Evolutionary conservation across 228 moss, liverwort and hornwort species (phyloP), one percentile per base, ranked within the genome.

Genomic region (Sphagnum fallax): DNA sequence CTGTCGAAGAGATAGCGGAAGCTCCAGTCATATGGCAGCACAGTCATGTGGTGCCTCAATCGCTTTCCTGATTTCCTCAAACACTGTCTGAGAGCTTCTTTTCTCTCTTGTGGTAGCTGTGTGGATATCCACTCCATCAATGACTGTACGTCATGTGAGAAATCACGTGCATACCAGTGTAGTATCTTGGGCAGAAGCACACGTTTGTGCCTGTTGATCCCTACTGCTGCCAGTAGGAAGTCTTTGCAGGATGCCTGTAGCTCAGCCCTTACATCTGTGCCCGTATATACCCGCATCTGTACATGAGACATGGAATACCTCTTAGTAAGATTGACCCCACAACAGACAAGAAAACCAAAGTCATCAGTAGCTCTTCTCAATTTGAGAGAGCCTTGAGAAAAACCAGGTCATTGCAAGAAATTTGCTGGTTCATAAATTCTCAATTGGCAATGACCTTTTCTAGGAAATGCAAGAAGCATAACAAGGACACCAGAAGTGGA

Each of bases 141-240:
- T 63, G 96, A 93, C 67, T 80, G 78, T 1, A 86, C 92, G 74
- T 93, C 92, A 62, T 79, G 81, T 11, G 96, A 96, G 72, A 96
- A 96, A 72, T 96, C 96, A 47, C 86, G 81, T 14, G 89, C 96
- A 70, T 93, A 96, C 96, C 93, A 96, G 64, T 96, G 92, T 49
- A 93, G 72, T 9, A 93, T 82, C 78, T 96, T 93, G 9, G 96
- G 96, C 50, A 96, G 77, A 53, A 88, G 74, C 47, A 93, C 80
- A 8, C 84, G 76, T 16, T 83, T 84, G 64, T 84, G 84, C 75
- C 73, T 75, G 73, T 73, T 93, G 69, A 93, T 86, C 50, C 88
- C 86, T 6, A 93, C 77, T 4, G 91, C 77, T 47, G 96, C 96
- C 75, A 88, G 76, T 61, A 96, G 66, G 69, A 77, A 96, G 68